phyloP scores from a whole-genome alignment of 805 yeast genomes.

The Metschnikowia shivogae region DNA sequence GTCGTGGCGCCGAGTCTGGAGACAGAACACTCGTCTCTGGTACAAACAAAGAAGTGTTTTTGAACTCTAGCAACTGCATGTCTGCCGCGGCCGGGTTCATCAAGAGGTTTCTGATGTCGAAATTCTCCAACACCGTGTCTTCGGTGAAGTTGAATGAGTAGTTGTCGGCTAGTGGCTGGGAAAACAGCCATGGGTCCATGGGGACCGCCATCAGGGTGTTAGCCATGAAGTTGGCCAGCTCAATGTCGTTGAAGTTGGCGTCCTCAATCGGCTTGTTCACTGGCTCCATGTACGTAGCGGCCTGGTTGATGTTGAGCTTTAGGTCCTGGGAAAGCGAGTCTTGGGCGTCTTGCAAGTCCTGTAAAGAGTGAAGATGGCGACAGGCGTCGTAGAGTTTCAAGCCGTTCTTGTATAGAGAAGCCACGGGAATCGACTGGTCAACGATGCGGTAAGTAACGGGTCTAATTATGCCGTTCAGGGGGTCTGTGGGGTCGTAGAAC shows the following conservation, averaged over 20 bases:
- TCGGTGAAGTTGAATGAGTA: neutral
- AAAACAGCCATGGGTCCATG: slow-evolving; percentile 1
- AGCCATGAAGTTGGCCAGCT: slow-evolving; percentile 1
- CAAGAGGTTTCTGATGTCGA: slow-evolving; percentile 24
- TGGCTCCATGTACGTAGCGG: neutral
- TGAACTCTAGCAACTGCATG: slow-evolving; percentile 3
- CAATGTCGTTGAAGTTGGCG: slow-evolving; percentile 1
- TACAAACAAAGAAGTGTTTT: neutral
- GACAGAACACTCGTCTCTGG: neutral
- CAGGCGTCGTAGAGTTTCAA: slow-evolving; percentile 28
- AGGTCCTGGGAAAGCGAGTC: slow-evolving; percentile 9
- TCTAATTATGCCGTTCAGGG: neutral
- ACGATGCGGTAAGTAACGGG: slow-evolving; percentile 20
- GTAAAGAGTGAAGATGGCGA: slow-evolving; percentile 26
- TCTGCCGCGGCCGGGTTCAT: slow-evolving; percentile 16
- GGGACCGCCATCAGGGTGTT: neutral
- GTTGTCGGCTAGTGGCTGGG: neutral
- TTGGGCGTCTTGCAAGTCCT: slow-evolving; percentile 33
- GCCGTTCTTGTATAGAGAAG: slow-evolving; percentile 37
- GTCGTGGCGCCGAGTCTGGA: neutral
- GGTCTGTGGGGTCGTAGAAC: slow-evolving; percentile 28
- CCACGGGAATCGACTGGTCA: slow-evolving; percentile 43
- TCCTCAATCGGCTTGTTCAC: slow-evolving; percentile 1
- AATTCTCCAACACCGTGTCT: slow-evolving; percentile 17
- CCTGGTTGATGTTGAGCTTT: neutral